These are phyloP conservation scores for Bruguiera parviflora DNA, from an alignment of 345 rosid species.

Conservation along the genomic window DNA sequence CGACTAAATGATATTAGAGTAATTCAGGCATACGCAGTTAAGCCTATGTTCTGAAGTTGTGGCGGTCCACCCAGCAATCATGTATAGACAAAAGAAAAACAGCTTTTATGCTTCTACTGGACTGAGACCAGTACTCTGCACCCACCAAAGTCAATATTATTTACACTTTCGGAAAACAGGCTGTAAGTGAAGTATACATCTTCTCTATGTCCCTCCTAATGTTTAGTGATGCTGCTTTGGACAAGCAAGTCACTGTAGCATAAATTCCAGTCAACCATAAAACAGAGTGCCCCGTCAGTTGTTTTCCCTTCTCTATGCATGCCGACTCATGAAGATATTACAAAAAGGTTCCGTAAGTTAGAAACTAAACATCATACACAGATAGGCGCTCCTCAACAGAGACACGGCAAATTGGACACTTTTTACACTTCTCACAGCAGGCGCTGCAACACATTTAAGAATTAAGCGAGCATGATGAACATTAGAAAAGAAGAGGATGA, in stretches of 20 bases:
- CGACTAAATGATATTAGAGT: no score
- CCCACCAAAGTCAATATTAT: slow-evolving; percentile 1
- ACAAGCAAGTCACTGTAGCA: not conserved
- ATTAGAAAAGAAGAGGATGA: not conserved
- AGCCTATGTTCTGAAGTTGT: not conserved
- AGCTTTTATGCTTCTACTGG: not conserved
- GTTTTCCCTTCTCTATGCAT: slow-evolving; percentile 14
- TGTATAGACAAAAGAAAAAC: no score
- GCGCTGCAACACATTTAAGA: slow-evolving; percentile 45
- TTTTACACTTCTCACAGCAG: slow-evolving; percentile 87
- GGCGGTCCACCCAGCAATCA: not conserved
- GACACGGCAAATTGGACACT: slow-evolving; percentile 86
- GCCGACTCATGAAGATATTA: not conserved
- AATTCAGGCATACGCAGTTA: not conserved
- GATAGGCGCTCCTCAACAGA: slow-evolving; percentile 71
- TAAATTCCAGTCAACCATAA: not conserved
- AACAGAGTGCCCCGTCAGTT: slow-evolving; percentile 16
- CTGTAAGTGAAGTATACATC: not conserved
- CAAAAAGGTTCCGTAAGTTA: slow-evolving; percentile 10
- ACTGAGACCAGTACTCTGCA: not conserved
- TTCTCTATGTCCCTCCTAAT: not conserved
- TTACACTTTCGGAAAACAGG: slow-evolving; percentile 8
- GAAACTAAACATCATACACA: slow-evolving; percentile 76
- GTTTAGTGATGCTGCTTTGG: slow-evolving; percentile 5
- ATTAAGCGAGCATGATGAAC: slow-evolving; percentile 10